These are phyloP conservation scores for Chaetothyriales sp. DNA, from an alignment of 2,329 filamentous ascomycete genomes.

Conservation along the genomic window DNA sequence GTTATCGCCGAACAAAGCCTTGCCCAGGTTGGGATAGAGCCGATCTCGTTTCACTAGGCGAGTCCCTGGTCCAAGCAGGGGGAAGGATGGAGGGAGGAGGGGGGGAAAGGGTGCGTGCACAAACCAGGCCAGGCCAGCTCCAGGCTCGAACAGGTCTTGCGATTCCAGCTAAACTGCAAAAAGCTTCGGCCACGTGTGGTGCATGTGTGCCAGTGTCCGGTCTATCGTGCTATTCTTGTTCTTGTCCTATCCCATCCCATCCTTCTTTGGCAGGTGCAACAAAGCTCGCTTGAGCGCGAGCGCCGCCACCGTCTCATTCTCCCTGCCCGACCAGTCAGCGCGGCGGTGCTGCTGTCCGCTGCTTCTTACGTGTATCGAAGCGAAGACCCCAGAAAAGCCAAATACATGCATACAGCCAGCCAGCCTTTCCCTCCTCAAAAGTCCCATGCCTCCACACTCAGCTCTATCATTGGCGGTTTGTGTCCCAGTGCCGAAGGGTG, in stretches of 20 bases:
- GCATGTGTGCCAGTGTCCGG: too few species aligned
- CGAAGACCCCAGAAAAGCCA: not conserved
- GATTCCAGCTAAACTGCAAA: not conserved
- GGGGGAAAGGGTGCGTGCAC: too few species aligned
- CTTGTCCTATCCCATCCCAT: not conserved
- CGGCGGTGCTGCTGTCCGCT: not conserved
- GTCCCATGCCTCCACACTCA: not conserved
- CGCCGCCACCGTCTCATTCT: too few species aligned
- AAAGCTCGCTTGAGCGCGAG: not conserved
- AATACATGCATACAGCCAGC: not conserved
- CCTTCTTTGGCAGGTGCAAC: not conserved
- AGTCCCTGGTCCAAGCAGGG: not conserved
- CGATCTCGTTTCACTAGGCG: not conserved
- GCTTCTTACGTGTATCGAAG: not conserved
- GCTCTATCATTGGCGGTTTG: not conserved
- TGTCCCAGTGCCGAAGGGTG: not conserved
- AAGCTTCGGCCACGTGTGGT: not conserved
- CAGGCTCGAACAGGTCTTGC: too few species aligned
- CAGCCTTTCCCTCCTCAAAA: not conserved
- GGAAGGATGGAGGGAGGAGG: too few species aligned
- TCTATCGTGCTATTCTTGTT: not conserved
- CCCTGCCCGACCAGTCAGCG: too few species aligned
- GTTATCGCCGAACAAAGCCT: not conserved
- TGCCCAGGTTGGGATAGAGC: not conserved
- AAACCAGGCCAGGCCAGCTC: not conserved